A percentile compares a stretch with the other conserved stretches of the same genome.
Conservation (phyloP, 164 flowering plant genomes). For the Nymphaea colorata region DNA sequence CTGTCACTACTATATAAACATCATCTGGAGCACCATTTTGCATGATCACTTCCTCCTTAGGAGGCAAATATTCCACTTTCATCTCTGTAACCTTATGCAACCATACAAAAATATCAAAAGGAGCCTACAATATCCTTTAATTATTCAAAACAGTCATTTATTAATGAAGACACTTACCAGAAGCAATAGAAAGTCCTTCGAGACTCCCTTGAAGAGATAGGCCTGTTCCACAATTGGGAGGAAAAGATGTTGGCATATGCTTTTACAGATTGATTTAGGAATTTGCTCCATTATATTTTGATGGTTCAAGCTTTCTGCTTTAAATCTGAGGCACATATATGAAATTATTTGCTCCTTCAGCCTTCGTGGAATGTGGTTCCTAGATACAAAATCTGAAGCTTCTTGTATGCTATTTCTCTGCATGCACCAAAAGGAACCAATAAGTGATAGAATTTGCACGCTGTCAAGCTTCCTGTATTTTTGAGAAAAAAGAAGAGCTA, state of each 20-base stretch:
- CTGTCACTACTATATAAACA: constrained; percentile 71
- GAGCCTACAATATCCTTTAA: not conserved
- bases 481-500: too few relatives aligned
- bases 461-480: too few relatives aligned
- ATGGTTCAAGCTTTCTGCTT: constrained; percentile 89
- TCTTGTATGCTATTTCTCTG: constrained; percentile 88
- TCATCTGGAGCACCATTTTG: constrained; percentile 81
- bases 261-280: constrained; percentile 73
- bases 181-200: constrained; percentile 46
- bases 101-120: not conserved
- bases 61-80: constrained; percentile 89
- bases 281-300: constrained; percentile 72
- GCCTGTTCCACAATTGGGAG: constrained; percentile 62
- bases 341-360: constrained; percentile 75
- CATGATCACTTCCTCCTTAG: constrained; percentile 78
- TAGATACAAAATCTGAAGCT: constrained; percentile 66
- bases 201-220: constrained; percentile 66
- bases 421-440: constrained; percentile 2
- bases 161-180: constrained; percentile 29
- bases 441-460: not conserved
- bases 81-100: constrained; percentile 58
- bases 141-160: not conserved
- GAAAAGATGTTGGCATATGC: constrained; percentile 73
- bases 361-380: constrained; percentile 67
- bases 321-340: constrained; percentile 79